phyloP scores from a whole-genome alignment of 495 filamentous ascomycete genomes.

The Penicillium silybi region DNA sequence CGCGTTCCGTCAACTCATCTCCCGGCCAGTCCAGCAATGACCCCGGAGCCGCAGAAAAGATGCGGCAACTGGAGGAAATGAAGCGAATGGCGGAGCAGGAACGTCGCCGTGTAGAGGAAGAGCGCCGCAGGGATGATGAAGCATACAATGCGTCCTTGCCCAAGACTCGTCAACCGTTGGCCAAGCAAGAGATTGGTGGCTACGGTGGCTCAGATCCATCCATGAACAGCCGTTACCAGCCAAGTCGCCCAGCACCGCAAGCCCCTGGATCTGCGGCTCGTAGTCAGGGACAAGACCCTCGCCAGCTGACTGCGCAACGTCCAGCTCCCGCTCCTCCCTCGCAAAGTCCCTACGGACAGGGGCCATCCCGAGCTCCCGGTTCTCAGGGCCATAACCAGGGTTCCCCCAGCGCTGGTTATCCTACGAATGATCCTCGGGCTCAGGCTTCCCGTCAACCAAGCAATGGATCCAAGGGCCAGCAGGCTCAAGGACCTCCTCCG shows the following conservation, averaged over 20 bases:
- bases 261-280: slow-evolving; percentile 44
- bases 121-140: slow-evolving; percentile 63
- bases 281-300: slow-evolving; percentile 40
- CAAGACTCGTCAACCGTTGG: slow-evolving; percentile 66
- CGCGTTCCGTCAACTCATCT: slow-evolving; percentile 34
- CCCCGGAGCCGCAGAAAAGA: slow-evolving; percentile 39
- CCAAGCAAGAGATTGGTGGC: slow-evolving; percentile 84
- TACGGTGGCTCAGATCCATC: slow-evolving; percentile 50
- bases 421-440: slow-evolving; percentile 37
- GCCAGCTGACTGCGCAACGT: slow-evolving; percentile 51
- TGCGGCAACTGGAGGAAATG: slow-evolving; percentile 44
- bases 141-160: slow-evolving; percentile 85
- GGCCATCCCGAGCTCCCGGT: slow-evolving; percentile 16
- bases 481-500: slow-evolving; percentile 41
- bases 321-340: slow-evolving; percentile 54
- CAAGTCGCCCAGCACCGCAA: slow-evolving; percentile 60
- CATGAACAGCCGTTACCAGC: slow-evolving; percentile 70
- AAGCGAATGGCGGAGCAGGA: slow-evolving; percentile 49
- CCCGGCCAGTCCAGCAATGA: slow-evolving; percentile 33
- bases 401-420: slow-evolving; percentile 31
- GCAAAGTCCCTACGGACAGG: slow-evolving; percentile 26
- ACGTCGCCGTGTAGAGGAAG: slow-evolving; percentile 49
- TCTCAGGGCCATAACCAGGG: slow-evolving; percentile 30
- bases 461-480: slow-evolving; percentile 32
- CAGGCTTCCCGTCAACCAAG: slow-evolving; percentile 41